Percentiles rank a stretch among this genome's conserved stretches.
Conservation (phyloP, 202 grass and related monocot species). For the Elaeis oleifera region DNA sequence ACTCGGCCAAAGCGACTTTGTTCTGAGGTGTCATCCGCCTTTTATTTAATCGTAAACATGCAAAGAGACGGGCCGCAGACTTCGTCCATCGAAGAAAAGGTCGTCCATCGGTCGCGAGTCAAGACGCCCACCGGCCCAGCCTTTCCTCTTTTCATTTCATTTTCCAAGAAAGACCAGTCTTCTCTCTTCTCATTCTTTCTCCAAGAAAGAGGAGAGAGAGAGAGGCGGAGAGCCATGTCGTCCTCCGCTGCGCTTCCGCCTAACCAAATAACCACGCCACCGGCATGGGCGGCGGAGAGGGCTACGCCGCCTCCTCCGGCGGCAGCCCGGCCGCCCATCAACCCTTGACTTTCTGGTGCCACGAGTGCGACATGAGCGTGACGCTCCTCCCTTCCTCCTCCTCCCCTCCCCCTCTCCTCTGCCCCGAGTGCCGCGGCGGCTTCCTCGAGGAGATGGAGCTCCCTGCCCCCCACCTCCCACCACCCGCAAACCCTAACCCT, state of each 20-base stretch:
- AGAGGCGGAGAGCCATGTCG: not conserved
- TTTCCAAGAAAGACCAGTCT: no score
- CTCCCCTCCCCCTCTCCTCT: conserved; percentile 29
- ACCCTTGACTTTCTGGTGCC: conserved; percentile 26
- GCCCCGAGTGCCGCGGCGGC: conserved; percentile 22
- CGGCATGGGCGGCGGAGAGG: not conserved
- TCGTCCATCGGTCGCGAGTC: no score
- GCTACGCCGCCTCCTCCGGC: not conserved
- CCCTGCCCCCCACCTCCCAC: not conserved
- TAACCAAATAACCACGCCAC: conserved; percentile 3
- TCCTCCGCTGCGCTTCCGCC: conserved; percentile 32
- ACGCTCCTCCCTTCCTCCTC: conserved; percentile 11
- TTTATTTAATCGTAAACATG: no score
- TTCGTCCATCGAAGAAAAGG: no score
- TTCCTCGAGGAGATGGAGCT: conserved; percentile 27
- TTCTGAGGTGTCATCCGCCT: no score
- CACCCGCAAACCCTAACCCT: conserved; percentile 6
- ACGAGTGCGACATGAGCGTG: conserved; percentile 33
- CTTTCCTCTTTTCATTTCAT: no score
- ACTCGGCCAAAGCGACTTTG: no score
- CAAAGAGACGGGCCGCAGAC: no score
- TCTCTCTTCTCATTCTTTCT: no score
- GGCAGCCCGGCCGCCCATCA: not conserved
- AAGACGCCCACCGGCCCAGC: no score
- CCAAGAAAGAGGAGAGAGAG: no score